phyloP scores from a whole-genome alignment of 306 rosid species.

The Quillaja saponaria region DNA sequence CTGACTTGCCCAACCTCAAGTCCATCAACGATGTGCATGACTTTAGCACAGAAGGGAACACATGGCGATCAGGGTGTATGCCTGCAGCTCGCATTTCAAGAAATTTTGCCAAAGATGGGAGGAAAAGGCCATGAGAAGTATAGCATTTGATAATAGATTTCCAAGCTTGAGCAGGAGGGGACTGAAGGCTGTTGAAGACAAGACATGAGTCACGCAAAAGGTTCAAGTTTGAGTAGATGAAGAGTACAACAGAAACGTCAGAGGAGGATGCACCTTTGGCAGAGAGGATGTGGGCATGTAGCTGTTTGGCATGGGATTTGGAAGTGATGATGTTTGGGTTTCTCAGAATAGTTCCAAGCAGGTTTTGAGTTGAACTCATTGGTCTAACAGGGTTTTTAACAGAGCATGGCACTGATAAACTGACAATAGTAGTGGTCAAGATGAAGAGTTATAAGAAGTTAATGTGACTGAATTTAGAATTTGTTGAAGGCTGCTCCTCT shows the following conservation, averaged over 20 bases:
- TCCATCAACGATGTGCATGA: slow-evolving; percentile 56
- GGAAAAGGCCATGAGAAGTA: slow-evolving; percentile 54
- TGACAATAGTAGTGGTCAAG: neutral
- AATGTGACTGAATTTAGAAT: neutral
- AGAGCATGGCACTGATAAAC: neutral
- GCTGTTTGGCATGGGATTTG: slow-evolving; percentile 50
- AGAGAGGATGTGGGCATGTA: slow-evolving; percentile 73
- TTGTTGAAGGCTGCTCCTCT: neutral
- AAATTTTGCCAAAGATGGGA: slow-evolving; percentile 47
- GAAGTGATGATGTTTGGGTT: slow-evolving; percentile 37
- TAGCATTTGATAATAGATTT: slow-evolving; percentile 66
- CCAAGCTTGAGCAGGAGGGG: slow-evolving; percentile 60
- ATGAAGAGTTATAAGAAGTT: neutral
- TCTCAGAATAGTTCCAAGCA: slow-evolving; percentile 37
- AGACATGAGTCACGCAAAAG: slow-evolving; percentile 42
- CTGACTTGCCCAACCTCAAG: slow-evolving; percentile 50
- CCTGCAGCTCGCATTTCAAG: slow-evolving; percentile 50
- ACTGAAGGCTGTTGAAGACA: slow-evolving; percentile 52
- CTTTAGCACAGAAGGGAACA: slow-evolving; percentile 75
- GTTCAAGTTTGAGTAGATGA: slow-evolving; percentile 62
- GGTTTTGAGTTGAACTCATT: slow-evolving; percentile 39
- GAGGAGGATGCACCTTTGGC: slow-evolving; percentile 34
- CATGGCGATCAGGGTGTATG: slow-evolving; percentile 44
- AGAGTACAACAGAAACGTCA: slow-evolving; percentile 46
- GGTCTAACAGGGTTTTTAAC: neutral